Percentiles rank a stretch among this genome's conserved stretches.
Conservation (phyloP, 139 green algal species). For the Auxenochlorella pyrenoidosa region DNA sequence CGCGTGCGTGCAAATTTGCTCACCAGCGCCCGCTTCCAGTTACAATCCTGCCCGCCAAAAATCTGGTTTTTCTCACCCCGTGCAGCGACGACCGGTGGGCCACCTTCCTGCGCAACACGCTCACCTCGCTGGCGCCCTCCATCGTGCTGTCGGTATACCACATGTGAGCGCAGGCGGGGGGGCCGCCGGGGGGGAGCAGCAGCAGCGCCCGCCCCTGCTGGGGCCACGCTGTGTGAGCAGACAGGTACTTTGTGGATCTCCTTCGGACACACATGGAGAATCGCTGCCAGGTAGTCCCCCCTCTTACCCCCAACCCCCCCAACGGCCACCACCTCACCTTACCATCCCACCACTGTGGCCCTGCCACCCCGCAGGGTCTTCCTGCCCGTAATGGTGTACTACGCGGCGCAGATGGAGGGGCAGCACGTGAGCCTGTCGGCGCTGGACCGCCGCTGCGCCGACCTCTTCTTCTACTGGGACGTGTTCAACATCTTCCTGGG, state of each 20-base stretch:
- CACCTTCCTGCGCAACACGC: constrained; percentile 46
- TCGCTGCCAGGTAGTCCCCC: no score
- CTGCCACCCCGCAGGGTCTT: constrained; percentile 52
- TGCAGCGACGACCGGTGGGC: constrained; percentile 30
- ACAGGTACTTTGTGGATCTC: no score
- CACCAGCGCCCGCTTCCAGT: no score
- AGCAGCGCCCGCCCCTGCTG: no score
- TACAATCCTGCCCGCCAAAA: no score
- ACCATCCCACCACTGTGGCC: background rate
- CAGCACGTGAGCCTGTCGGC: constrained; percentile 39
- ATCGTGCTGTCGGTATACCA: constrained; percentile 87
- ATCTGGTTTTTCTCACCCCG: no score
- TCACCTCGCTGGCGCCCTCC: constrained; percentile 79
- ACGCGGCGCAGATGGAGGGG: constrained; percentile 61
- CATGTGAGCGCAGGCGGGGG: constrained; percentile 32
- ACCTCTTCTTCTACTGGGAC: constrained; percentile 68
- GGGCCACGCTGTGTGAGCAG: no score
- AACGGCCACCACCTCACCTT: background rate
- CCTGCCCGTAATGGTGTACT: constrained; percentile 77
- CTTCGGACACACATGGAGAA: no score
- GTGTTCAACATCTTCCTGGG: constrained; percentile 76
- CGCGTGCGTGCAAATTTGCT: no score
- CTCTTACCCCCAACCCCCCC: no score
- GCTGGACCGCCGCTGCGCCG: constrained; percentile 61
- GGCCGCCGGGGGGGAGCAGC: no score